Percentiles rank a stretch among this genome's conserved stretches.
phyloP scores from a whole-genome alignment of 495 filamentous ascomycete genomes.

The Aspergillus cavernicola region DNA sequence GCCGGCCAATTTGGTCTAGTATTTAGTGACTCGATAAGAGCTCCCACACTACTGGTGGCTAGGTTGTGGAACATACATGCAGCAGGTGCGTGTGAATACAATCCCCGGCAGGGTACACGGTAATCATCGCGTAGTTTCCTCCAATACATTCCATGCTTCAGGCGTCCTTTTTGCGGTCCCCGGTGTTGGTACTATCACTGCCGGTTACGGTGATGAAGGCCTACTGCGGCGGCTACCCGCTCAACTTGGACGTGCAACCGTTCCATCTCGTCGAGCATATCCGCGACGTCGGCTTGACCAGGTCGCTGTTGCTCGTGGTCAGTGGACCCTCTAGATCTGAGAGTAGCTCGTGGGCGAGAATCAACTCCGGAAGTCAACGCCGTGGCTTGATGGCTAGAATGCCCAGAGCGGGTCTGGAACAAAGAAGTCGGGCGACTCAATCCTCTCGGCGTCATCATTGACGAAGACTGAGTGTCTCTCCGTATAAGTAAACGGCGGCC shows the following conservation, averaged over 20 bases:
- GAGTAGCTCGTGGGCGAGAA: conserved; percentile 19
- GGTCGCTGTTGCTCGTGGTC: conserved; percentile 20
- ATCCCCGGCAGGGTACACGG: neutral
- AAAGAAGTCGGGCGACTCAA: conserved; percentile 22
- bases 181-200: conserved; percentile 2
- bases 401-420: conserved; percentile 25
- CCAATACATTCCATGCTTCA: conserved; percentile 1
- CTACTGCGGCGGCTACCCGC: conserved; percentile 27
- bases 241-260: conserved; percentile 40
- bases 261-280: conserved; percentile 40
- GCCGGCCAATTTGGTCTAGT: too few relatives aligned
- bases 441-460: conserved; percentile 19
- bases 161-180: neutral
- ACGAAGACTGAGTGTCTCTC: conserved; percentile 24
- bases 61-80: conserved; percentile 12
- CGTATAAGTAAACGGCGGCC: conserved; percentile 29
- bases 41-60: neutral
- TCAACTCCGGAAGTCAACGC: conserved; percentile 26
- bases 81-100: conserved; percentile 20
- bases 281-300: conserved; percentile 25
- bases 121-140: neutral
- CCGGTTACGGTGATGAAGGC: conserved; percentile 20
- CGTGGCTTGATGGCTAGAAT: conserved; percentile 31
- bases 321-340: conserved; percentile 16
- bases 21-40: neutral